Base-by-base conservation (phyloP, 2,329 filamentous ascomycete species). In the Fusarium sp. region DNA sequence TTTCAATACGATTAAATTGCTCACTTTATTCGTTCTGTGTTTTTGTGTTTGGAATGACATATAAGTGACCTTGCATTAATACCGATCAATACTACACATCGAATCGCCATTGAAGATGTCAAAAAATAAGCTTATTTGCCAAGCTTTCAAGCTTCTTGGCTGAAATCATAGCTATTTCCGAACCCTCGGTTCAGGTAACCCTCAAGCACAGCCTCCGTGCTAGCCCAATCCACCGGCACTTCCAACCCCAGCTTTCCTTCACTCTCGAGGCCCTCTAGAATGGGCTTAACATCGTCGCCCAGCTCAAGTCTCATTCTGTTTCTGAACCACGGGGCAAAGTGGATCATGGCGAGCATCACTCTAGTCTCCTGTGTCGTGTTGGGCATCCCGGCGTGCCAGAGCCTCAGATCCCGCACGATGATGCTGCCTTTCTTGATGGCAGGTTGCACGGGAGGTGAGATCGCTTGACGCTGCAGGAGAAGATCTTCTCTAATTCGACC, bases 341-440 rank as follows among this genome's bases (percentile, higher is more conserved):
- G 85, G 41, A 88, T 86, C 79, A 86, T 82, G 33, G 85, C 86
- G n/a, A 89, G 75, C 87, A 89, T 89, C 19, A 88, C 81, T 26
- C 86, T 76, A 17, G 84, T 80, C 8, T 82, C 76, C 6, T 80
- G 74, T 2, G 83, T 84, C 41, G 75, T 70, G 67, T 90, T 90
- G 2, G 87, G 87, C 83, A 89, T 88, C 1, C 87, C 88, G 0
- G 86, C 87, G 73, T 90, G 87, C 87, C 88, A 90, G 7, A 89
- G 81, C 24, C 87, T 78, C 53, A 90, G 74, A 72, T 90, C 88
- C 3, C 89, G 80, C 30, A 90, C 72, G 35, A 89, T 79, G 22
- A 90, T 72, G 39, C 84, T 84, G 0, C 88, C 87, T 68, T 86
- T 87, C 35, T 79, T 79, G 1, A 88, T 80, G 4, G 75, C 56